Base-by-base conservation (phyloP, 495 filamentous ascomycete species). In the Podospora tetraspora region DNA sequence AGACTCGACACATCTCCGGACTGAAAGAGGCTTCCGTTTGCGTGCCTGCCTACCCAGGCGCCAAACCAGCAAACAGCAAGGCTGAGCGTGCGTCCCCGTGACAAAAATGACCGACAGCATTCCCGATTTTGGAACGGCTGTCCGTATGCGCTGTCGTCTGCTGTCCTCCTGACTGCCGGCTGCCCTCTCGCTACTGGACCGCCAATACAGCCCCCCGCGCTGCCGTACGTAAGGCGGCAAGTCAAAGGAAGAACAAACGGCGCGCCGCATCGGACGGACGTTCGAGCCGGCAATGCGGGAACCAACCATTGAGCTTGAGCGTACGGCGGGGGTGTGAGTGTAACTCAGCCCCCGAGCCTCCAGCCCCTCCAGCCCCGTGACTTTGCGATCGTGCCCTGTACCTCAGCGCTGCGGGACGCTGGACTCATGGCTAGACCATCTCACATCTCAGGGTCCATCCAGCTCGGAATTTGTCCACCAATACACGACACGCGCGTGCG, bases 151-250 rank as follows among this genome's bases (percentile, higher is more conserved):
- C 43, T 52, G 43, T 52, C 19, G 23, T 60, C 59, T 12, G 24
- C 59, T 60, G 59, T 60, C 27, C 59, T 60, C 59, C 59, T 60
- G 59, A 60, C 59, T 60, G 59, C 59, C 59, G 59, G 19, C 59
- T 24, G 59, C 59, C 27, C 13, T 29, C 59, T 52, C 59, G 24
- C 59, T 25, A 60, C 59, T 29, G 59, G 59, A 27, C 59, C 59
- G 59, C 27, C 59, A 29, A 60, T 60, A 29, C 59, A 29, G 43
- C 37, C 43, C 43, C 43, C 43, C 43, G 43, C 43, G 43, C 43
- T n/a, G 16, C 43, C 43, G 43, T 52, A 52, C 43, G 43, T 52
- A 52, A 52, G 43, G 43, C 43, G 43, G 43, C 43, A 52, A 52
- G 43, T n/a, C 19, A n/a, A n/a, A 52, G 8, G 5, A 9, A n/a